A percentile compares a stretch with the other conserved stretches of the same genome.
Conservation (phyloP, 495 filamentous ascomycete species). For the Chaetomidium leptoderma region DNA sequence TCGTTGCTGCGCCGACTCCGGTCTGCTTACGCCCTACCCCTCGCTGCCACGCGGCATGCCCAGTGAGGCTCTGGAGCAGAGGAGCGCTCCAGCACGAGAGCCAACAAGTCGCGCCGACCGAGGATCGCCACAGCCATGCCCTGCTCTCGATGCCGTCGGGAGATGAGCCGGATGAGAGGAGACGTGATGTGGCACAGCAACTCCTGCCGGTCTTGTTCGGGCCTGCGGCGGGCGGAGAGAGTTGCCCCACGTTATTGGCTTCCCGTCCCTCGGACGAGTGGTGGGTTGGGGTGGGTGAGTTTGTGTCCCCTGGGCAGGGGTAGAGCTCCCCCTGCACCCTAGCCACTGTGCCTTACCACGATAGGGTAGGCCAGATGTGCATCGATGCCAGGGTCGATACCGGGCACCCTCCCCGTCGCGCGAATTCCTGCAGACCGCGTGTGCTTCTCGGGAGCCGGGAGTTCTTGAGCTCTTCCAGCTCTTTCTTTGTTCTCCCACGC, state of each 20-base stretch:
- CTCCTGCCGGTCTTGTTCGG: neutral
- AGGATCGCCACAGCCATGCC: neutral
- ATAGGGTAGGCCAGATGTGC: conserved; percentile 12
- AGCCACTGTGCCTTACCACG: conserved; percentile 1
- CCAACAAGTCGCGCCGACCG: neutral
- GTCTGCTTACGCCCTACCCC: conserved; percentile 5
- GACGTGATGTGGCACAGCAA: neutral
- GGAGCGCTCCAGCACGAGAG: neutral
- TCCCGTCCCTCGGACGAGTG: conserved; percentile 12
- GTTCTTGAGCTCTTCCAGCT: conserved; percentile 6
- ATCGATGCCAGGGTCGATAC: neutral
- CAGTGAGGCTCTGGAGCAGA: neutral
- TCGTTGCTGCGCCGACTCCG: conserved; percentile 2
- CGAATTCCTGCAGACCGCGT: conserved; percentile 12
- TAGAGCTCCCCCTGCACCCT: conserved; percentile 13
- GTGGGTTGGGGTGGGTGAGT: conserved; percentile 11
- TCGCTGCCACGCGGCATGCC: conserved; percentile 9
- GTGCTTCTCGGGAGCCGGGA: conserved; percentile 1
- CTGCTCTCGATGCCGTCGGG: neutral
- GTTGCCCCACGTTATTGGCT: neutral
- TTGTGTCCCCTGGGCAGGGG: conserved; percentile 17
- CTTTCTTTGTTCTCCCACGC: conserved; percentile 9
- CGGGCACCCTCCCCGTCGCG: conserved; percentile 2
- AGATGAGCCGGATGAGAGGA: neutral
- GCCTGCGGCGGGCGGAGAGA: neutral